These are phyloP conservation scores for Hyaloscypha bicolor DNA, from an alignment of 495 filamentous ascomycete species.

Conservation along the genomic window DNA sequence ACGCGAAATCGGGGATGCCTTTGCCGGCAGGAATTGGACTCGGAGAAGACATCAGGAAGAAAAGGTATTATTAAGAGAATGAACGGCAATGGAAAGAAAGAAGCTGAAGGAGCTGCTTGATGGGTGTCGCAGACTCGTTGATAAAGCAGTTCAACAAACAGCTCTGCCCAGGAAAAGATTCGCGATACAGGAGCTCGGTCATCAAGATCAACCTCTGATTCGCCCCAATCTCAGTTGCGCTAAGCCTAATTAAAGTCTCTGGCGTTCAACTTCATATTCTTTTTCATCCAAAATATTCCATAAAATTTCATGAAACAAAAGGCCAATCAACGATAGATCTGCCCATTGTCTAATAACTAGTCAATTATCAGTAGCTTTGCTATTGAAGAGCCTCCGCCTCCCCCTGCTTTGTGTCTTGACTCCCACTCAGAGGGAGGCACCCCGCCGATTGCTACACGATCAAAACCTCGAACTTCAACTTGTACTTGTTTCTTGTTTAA, in stretches of 20 bases:
- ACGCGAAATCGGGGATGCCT: slow-evolving; percentile 30
- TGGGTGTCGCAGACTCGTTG: slow-evolving; percentile 7
- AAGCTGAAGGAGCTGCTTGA: slow-evolving; percentile 17
- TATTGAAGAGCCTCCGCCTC: no score
- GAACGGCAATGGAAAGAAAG: slow-evolving; percentile 18
- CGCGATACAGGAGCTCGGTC: slow-evolving; percentile 6
- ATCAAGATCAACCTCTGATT: slow-evolving; percentile 3
- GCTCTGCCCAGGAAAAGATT: slow-evolving; percentile 16
- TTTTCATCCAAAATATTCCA: no score
- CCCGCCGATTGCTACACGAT: no score
- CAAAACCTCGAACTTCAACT: no score
- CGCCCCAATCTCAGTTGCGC: not conserved
- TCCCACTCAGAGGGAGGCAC: no score
- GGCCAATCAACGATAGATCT: no score
- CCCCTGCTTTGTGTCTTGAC: no score
- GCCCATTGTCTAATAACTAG: no score
- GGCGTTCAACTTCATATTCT: no score
- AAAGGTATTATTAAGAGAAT: slow-evolving; percentile 25
- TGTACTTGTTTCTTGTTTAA: no score
- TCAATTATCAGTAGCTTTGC: no score
- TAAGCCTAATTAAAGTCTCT: not conserved
- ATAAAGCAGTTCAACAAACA: slow-evolving; percentile 9
- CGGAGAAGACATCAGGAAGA: slow-evolving; percentile 27
- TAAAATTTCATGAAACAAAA: no score
- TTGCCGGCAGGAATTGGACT: slow-evolving; percentile 21